These are phyloP conservation scores for Ceratocystis cacaofunesta DNA, from an alignment of 2,329 filamentous ascomycete species.

Conservation along the genomic window DNA sequence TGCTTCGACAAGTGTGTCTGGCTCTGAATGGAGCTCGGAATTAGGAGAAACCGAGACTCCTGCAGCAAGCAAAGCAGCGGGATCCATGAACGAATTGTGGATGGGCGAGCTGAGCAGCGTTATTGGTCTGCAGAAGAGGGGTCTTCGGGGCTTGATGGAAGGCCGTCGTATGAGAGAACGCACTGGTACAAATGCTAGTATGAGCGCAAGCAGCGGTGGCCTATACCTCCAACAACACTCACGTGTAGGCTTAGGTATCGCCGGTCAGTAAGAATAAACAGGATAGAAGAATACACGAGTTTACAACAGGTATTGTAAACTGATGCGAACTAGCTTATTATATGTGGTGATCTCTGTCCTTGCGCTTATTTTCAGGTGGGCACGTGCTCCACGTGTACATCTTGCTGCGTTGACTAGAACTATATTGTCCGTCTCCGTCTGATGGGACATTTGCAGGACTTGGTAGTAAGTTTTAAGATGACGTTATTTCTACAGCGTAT, in stretches of 20 bases:
- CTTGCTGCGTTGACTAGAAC: no score
- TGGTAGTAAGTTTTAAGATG: no score
- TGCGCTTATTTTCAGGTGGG: no score
- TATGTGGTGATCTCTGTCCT: no score
- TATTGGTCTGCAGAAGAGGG: slow-evolving; percentile 88
- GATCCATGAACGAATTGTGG: slow-evolving; percentile 49
- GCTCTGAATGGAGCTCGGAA: slow-evolving; percentile 43
- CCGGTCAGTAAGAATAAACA: slow-evolving; percentile 21
- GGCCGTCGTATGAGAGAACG: slow-evolving; percentile 72
- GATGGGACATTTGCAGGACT: no score
- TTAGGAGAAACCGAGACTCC: slow-evolving; percentile 32
- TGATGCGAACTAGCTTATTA: no score
- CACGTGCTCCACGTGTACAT: no score
- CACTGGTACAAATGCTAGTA: slow-evolving; percentile 29
- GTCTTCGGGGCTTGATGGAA: slow-evolving; percentile 85
- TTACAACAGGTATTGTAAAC: not conserved
- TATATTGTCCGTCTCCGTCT: no score
- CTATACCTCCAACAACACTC: slow-evolving; percentile 21
- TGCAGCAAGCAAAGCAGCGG: slow-evolving; percentile 26
- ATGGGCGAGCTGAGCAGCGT: slow-evolving; percentile 69
- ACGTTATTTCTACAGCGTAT: no score
- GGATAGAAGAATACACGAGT: not conserved
- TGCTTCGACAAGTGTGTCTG: slow-evolving; percentile 36
- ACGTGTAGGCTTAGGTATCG: slow-evolving; percentile 40
- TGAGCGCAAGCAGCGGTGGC: slow-evolving; percentile 23